Evolutionary conservation across 176 grass and related monocot genomes (phyloP).

Genomic region (Phoenix roebelenii): DNA sequence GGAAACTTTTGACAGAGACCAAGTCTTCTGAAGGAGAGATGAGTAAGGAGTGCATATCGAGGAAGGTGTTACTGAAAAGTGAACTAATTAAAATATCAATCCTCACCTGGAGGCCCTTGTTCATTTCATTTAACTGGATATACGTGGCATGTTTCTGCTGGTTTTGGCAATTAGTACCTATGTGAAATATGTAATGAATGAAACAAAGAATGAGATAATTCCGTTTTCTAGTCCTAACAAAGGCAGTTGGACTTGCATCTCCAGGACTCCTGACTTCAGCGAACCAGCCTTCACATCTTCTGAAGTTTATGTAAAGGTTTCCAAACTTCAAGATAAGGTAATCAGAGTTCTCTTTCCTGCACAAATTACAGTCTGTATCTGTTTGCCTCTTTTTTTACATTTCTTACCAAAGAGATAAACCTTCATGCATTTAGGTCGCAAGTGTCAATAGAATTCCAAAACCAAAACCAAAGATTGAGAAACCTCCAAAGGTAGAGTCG

Average conservation of each 20-base stretch:
- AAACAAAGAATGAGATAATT: no score
- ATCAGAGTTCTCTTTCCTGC: constrained; percentile 2
- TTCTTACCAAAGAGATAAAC: neutral
- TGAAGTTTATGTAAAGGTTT: constrained; percentile 64
- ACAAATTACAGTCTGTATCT: constrained; percentile 6
- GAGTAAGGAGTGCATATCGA: no score
- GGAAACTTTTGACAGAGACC: no score
- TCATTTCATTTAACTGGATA: no score
- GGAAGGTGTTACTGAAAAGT: no score
- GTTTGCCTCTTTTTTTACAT: neutral
- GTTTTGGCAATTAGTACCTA: no score
- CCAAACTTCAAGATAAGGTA: constrained; percentile 77
- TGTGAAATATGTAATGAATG: no score
- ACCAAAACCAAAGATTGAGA: constrained; percentile 93
- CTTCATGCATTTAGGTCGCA: constrained; percentile 41
- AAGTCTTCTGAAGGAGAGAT: no score
- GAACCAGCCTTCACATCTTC: constrained; percentile 75
- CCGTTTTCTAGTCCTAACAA: no score
- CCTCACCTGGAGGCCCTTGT: no score
- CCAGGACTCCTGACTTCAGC: constrained; percentile 48
- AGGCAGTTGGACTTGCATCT: constrained; percentile 3
- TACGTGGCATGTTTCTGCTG: no score
- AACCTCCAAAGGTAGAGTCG: constrained; percentile 57
- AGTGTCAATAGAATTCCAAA: constrained; percentile 87
- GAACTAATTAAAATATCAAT: no score